These are phyloP conservation scores for Lunularia cruciata DNA, from an alignment of 225 moss, liverwort and hornwort genomes.

Conservation along the genomic window DNA sequence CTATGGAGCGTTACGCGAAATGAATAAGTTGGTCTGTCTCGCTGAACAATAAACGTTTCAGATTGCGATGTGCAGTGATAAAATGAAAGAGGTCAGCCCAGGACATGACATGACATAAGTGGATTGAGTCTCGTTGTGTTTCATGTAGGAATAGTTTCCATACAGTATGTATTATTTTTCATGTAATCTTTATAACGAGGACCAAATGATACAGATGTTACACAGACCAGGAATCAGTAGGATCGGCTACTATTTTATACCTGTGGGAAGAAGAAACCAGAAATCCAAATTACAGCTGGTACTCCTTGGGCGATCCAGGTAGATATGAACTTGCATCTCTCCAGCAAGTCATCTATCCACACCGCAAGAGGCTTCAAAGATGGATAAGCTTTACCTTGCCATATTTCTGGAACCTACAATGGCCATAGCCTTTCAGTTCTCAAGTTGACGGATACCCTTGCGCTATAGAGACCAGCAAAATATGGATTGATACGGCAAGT, in stretches of 20 bases:
- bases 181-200: too few relatives aligned
- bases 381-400: conserved; percentile 91
- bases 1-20: background rate
- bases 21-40: background rate
- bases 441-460: too few relatives aligned
- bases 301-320: conserved; percentile 64
- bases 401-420: conserved; percentile 78
- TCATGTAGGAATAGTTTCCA: too few relatives aligned
- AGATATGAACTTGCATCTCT: conserved; percentile 68
- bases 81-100: too few relatives aligned
- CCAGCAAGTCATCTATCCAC: conserved; percentile 83
- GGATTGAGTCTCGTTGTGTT: background rate
- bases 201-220: too few relatives aligned
- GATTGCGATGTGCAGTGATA: background rate
- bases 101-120: background rate
- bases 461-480: too few relatives aligned
- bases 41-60: background rate
- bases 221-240: too few relatives aligned
- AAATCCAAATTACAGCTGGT: conserved; percentile 75
- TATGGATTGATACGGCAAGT: too few relatives aligned
- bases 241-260: conserved; percentile 23
- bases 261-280: conserved; percentile 88
- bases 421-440: background rate
- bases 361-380: conserved; percentile 71
- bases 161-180: too few relatives aligned